A percentile compares a stretch with the other conserved stretches of the same genome.
Evolutionary conservation across 176 grass and related monocot genomes (phyloP).

Genomic region (Stipa capillata): DNA sequence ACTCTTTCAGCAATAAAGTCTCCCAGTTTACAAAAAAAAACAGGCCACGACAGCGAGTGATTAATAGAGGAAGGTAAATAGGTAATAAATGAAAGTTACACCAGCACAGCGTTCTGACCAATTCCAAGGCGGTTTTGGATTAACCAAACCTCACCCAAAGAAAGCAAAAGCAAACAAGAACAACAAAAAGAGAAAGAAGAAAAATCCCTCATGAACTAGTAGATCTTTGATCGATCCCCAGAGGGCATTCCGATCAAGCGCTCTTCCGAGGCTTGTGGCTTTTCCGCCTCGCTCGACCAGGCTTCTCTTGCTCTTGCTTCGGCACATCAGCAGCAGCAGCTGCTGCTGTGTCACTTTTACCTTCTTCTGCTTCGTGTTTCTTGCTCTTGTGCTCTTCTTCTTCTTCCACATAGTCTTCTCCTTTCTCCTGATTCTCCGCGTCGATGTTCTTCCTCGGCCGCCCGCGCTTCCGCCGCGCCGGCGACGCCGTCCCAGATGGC

Average conservation of each 20-base stretch:
- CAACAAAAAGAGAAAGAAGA: background rate
- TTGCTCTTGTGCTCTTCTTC: background rate
- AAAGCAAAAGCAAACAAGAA: background rate
- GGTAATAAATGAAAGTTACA: no score
- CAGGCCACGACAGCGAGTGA: background rate
- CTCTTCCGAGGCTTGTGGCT: background rate
- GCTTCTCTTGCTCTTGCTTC: background rate
- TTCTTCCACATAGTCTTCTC: background rate
- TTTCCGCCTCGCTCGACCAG: background rate
- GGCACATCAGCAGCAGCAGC: background rate
- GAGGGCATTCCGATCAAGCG: background rate
- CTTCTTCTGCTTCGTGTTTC: background rate
- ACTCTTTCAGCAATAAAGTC: no score
- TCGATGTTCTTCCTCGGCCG: background rate
- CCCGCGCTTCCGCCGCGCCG: background rate
- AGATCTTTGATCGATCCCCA: background rate
- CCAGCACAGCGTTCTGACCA: background rate
- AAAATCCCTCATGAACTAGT: background rate
- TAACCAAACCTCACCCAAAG: background rate
- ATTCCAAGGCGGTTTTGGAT: background rate
- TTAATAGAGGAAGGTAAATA: background rate
- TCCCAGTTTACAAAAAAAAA: no score
- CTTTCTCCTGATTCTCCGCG: background rate
- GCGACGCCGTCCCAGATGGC: background rate
- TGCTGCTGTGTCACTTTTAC: background rate